phyloP scores from a whole-genome alignment of 192 early-diverging fungal species.

The Gonapodya sp. region DNA sequence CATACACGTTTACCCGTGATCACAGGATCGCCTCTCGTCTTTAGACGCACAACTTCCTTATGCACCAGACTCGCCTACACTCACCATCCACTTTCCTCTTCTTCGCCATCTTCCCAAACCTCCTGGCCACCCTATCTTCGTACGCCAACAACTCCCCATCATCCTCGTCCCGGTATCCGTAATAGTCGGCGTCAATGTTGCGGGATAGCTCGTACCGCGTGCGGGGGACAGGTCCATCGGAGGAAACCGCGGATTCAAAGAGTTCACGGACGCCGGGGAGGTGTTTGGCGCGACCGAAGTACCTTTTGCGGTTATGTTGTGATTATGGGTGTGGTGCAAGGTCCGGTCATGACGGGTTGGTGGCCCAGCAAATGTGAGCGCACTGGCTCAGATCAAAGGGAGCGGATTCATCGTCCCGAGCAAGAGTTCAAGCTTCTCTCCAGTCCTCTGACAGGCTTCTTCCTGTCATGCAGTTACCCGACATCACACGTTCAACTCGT shows the following conservation, averaged over 20 bases:
- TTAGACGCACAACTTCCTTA: too few species aligned
- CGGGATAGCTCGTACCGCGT: slow-evolving; percentile 61
- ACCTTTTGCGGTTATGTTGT: slow-evolving; percentile 26
- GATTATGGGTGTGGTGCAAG: too few species aligned
- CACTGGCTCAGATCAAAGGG: not conserved
- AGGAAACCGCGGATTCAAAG: slow-evolving; percentile 65
- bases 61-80: not conserved
- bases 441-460: too few species aligned
- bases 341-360: too few species aligned
- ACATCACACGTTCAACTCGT: too few species aligned
- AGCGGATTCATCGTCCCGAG: not conserved
- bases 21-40: slow-evolving; percentile 15
- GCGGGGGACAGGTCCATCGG: not conserved
- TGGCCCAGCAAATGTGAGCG: not conserved
- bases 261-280: slow-evolving; percentile 88
- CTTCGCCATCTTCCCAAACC: slow-evolving; percentile 21
- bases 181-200: slow-evolving; percentile 87
- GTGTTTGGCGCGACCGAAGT: slow-evolving; percentile 93
- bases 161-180: slow-evolving; percentile 87
- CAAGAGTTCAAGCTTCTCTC: slow-evolving; percentile 12
- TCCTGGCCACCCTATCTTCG: slow-evolving; percentile 53
- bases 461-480: too few species aligned
- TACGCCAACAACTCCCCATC: slow-evolving; percentile 73
- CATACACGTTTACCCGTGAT: too few species aligned
- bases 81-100: slow-evolving; percentile 18